phyloP scores from a whole-genome alignment of 2,329 filamentous ascomycete genomes.

The Fusarium sp. region DNA sequence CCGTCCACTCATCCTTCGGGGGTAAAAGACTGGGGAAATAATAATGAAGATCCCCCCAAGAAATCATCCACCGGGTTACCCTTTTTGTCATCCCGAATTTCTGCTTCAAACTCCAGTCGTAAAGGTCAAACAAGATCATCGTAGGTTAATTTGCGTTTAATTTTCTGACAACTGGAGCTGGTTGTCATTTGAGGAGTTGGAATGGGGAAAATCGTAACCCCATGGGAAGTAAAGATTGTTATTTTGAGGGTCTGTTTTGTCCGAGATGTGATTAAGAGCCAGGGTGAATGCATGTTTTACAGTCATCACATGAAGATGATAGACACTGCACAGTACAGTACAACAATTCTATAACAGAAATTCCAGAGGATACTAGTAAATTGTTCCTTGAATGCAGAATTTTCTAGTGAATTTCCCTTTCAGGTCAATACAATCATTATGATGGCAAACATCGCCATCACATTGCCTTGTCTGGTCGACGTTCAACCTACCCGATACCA shows the following conservation, averaged over 20 bases:
- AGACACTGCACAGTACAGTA: neutral
- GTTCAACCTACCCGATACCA: constrained; percentile 16
- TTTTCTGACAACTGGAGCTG: neutral
- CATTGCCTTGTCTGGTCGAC: neutral
- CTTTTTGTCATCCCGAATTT: neutral
- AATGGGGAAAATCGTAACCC: neutral
- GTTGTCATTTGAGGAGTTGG: neutral
- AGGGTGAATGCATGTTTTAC: neutral
- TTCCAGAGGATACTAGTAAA: neutral
- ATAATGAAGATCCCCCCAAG: neutral
- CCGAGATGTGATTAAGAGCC: neutral
- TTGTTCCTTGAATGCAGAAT: neutral
- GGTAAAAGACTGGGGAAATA: constrained; percentile 1
- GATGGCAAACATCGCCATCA: neutral
- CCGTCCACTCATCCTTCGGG: neutral
- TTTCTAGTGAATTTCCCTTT: neutral
- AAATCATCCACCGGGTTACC: constrained; percentile 8
- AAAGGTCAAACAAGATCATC: neutral
- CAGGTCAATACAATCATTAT: neutral
- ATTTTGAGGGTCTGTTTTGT: neutral
- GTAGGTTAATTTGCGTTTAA: constrained; percentile 6
- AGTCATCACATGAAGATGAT: neutral
- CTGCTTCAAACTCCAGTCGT: neutral
- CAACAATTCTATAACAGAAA: neutral
- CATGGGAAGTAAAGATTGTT: neutral